Evolutionary conservation across 1,139 yeast species (phyloP).

Genomic region (Hyphopichia burtonii): DNA sequence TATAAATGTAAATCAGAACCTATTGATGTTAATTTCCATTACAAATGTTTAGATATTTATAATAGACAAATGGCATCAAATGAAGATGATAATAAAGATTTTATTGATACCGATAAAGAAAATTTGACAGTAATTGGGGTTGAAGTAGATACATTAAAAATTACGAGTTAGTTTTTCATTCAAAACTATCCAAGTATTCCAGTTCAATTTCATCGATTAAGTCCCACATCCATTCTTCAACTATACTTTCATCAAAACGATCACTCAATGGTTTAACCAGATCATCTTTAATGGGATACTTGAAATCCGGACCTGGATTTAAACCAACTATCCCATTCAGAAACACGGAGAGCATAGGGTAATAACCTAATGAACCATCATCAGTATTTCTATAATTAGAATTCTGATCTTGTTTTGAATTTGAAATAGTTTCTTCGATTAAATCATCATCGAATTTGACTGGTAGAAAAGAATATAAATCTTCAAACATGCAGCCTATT

Average conservation of each 20-base stretch:
- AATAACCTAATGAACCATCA: conserved; percentile 87
- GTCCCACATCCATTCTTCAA: conserved; percentile 84
- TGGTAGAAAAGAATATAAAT: conserved; percentile 76
- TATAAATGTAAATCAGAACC: conserved; percentile 12
- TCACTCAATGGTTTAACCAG: conserved; percentile 51
- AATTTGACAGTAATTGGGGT: conserved; percentile 16
- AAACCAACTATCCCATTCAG: conserved; percentile 74
- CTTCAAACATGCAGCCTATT: conserved; percentile 64
- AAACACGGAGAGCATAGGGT: conserved; percentile 84
- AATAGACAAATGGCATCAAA: conserved; percentile 15
- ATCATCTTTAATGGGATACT: conserved; percentile 36
- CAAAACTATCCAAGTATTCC: conserved; percentile 51
- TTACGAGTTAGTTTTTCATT: conserved; percentile 8
- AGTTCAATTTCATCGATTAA: conserved; percentile 82
- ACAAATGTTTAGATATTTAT: conserved; percentile 44
- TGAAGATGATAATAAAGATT: background rate
- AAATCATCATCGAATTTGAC: conserved; percentile 30
- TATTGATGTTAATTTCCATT: conserved; percentile 36
- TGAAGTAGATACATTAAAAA: conserved; percentile 11
- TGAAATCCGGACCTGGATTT: conserved; percentile 69
- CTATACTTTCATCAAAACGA: conserved; percentile 66
- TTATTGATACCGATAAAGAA: background rate
- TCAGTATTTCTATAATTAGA: conserved; percentile 55
- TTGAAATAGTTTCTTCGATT: conserved; percentile 18
- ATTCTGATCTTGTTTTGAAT: conserved; percentile 48